Evolutionary conservation across 169 alveolate species (phyloP), one percentile per base, ranked within the genome.

Genomic region (Cryptosporidium sp.): DNA sequence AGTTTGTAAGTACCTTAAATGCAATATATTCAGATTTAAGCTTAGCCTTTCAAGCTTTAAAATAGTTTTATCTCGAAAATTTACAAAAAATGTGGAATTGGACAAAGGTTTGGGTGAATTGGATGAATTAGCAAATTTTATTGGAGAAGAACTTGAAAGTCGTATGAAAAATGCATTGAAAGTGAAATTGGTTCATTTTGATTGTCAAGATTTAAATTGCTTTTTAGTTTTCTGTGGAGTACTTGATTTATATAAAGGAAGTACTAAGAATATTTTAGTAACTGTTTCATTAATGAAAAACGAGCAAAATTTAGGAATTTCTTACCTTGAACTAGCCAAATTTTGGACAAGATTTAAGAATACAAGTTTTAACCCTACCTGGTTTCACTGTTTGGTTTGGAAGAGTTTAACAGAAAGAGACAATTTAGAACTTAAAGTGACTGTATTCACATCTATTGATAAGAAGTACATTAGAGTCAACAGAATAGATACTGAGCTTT

Each of bases 161-260:
- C 86, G 86, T 73, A 31, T 73, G 52, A 58, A 31, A 31, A 73
- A 35, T 60, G 1, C 23, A 31, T 39, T 73, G 26, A 73, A 18
- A 2, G 2, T 73, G n/a, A 73, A 73, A 26, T 42, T 73, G n/a
- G 68, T 73, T n/a, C 51, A 60, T 73, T 58, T 73, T 31, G 70
- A 73, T 18, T 58, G 48, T 48, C n/a, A 14, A 60, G 39, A 58
- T 58, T 60, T 73, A 53, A 33, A 44, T 37, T 10, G 52, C 37
- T 73, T 73, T 58, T 53, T 73, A 35, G 68, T 73, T 8, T 73
- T 73, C 56, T 73, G 86, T 56, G 86, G 86, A 42, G 29, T 23
- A 42, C 48, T 73, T 12, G 58, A 58, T 8, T 60, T 52, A 10
- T 53, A 3, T n/a, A 51, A 73, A 5, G 86, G 48, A 1, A 73